phyloP scores from a whole-genome alignment of 331 rosid genomes.

The Malus hybrid region DNA sequence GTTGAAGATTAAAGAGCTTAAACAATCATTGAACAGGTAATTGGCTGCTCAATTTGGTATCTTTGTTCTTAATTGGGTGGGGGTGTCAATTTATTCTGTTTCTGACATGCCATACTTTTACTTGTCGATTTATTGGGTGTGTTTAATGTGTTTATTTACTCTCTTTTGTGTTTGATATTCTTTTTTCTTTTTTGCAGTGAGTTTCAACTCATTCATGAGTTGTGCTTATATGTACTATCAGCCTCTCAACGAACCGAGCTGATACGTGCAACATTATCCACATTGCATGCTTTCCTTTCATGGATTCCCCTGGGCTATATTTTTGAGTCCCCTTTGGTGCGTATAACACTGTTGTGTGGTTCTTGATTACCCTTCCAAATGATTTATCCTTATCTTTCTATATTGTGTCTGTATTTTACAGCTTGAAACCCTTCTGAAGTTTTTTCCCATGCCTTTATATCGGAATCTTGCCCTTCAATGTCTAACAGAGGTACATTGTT shows the following conservation, averaged over 20 bases:
- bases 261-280: constrained; percentile 84
- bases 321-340: constrained; percentile 91
- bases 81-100: background rate
- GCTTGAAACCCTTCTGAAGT: constrained; percentile 94
- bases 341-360: constrained; percentile 19
- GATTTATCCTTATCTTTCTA: background rate
- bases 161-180: constrained; percentile 20
- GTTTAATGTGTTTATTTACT: constrained; percentile 12
- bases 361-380: constrained; percentile 1
- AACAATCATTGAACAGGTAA: constrained; percentile 91
- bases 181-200: constrained; percentile 45
- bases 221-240: constrained; percentile 90
- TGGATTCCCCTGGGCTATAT: constrained; percentile 99
- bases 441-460: constrained; percentile 80
- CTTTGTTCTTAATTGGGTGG: background rate
- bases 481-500: constrained; percentile 70
- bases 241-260: constrained; percentile 94
- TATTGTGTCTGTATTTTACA: constrained; percentile 26
- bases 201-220: constrained; percentile 97
- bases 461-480: constrained; percentile 90
- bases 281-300: constrained; percentile 93
- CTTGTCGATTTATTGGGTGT: background rate
- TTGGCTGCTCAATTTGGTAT: constrained; percentile 6
- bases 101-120: background rate
- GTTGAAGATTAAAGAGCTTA: constrained; percentile 91